phyloP scores from a whole-genome alignment of 169 alveolate species.

The Eimeria tenella region DNA sequence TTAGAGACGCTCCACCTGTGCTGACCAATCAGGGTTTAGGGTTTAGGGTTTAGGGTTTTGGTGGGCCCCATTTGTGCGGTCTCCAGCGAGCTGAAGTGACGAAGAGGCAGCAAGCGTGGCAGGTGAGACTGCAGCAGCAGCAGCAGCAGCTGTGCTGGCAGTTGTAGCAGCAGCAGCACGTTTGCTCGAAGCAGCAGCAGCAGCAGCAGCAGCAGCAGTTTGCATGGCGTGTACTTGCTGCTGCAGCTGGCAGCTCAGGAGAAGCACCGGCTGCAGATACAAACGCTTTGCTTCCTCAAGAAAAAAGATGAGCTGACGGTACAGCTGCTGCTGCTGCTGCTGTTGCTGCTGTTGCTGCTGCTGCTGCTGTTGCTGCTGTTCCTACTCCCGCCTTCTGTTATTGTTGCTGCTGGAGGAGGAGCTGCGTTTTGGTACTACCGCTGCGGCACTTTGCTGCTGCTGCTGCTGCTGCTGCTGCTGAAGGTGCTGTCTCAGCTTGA shows the following conservation, averaged over 20 bases:
- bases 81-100: slow-evolving; percentile 11
- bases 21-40: neutral
- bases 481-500: neutral
- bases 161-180: neutral
- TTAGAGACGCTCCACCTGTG: neutral
- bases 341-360: too few relatives aligned
- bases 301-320: too few relatives aligned
- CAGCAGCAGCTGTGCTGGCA: neutral
- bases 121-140: neutral
- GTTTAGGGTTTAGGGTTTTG: neutral
- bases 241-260: neutral
- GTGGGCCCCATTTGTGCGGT: neutral
- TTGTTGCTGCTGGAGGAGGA: too few relatives aligned
- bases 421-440: too few relatives aligned
- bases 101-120: neutral
- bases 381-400: too few relatives aligned
- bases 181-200: neutral
- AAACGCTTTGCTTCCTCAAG: neutral
- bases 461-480: too few relatives aligned
- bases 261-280: neutral
- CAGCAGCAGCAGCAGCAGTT: slow-evolving; percentile 10
- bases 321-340: too few relatives aligned
- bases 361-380: too few relatives aligned
- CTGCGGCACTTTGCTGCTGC: too few relatives aligned
- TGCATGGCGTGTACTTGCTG: neutral